These are phyloP conservation scores for Candida chauliodis DNA, from an alignment of 805 yeast genomes.

Conservation along the genomic window DNA sequence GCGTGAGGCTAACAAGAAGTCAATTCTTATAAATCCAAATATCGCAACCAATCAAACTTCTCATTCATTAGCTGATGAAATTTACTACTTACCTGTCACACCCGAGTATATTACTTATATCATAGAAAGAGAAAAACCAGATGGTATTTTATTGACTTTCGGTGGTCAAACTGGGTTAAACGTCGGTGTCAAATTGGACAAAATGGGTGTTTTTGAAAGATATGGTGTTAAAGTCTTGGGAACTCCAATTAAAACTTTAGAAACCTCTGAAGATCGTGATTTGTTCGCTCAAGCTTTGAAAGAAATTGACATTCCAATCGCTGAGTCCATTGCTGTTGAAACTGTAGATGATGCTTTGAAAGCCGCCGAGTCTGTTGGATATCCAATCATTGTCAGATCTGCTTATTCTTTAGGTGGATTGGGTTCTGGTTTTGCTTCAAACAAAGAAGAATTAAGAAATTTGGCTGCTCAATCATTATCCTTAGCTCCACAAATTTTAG, in stretches of 20 bases:
- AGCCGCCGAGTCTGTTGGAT: slow-evolving; percentile 88
- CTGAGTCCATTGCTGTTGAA: slow-evolving; percentile 93
- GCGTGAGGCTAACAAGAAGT: slow-evolving; percentile 80
- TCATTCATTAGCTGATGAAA: slow-evolving; percentile 91
- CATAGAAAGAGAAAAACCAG: slow-evolving; percentile 94
- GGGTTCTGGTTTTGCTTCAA: slow-evolving; percentile 94
- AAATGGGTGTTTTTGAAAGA: slow-evolving; percentile 89
- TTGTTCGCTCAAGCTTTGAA: slow-evolving; percentile 91
- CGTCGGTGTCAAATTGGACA: slow-evolving; percentile 91
- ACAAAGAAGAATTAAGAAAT: slow-evolving; percentile 77
- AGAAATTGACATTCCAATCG: slow-evolving; percentile 93
- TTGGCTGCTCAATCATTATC: slow-evolving; percentile 87
- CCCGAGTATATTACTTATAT: slow-evolving; percentile 94
- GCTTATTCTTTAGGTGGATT: slow-evolving; percentile 97
- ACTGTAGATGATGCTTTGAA: slow-evolving; percentile 86
- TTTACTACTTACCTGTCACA: slow-evolving; percentile 93
- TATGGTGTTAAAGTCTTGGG: slow-evolving; percentile 94
- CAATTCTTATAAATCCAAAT: slow-evolving; percentile 90
- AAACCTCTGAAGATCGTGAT: slow-evolving; percentile 97
- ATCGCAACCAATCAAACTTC: slow-evolving; percentile 97
- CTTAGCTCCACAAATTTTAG: slow-evolving; percentile 90
- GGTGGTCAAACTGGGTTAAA: slow-evolving; percentile 99
- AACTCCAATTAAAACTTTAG: slow-evolving; percentile 93
- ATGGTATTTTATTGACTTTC: slow-evolving; percentile 91
- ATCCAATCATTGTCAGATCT: slow-evolving; percentile 95